These are phyloP conservation scores for Oryza australiensis DNA, from an alignment of 176 grass and related monocot species.

Conservation along the genomic window DNA sequence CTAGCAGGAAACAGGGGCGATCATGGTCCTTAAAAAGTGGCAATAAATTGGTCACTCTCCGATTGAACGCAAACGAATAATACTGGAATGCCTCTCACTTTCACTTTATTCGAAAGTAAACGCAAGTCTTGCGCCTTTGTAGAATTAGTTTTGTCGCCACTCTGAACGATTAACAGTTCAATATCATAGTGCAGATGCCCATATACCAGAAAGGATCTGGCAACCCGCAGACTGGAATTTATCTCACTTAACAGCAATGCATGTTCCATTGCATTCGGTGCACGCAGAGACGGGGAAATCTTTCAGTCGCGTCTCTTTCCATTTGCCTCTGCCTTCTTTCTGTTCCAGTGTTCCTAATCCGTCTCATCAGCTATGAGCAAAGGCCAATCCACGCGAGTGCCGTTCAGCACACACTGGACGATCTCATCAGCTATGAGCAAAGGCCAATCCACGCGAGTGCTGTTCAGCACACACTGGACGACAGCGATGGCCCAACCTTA, in stretches of 20 bases:
- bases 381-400: background rate
- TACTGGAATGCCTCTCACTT: background rate
- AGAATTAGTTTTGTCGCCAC: background rate
- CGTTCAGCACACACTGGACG: background rate
- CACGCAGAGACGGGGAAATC: background rate
- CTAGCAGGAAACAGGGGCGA: constrained; percentile 28
- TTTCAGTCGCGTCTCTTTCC: background rate
- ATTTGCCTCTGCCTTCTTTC: background rate
- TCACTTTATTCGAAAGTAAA: constrained; percentile 1
- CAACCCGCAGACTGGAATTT: background rate
- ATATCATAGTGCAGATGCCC: background rate
- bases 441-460: background rate
- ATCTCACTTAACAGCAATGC: background rate
- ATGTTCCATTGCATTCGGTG: background rate
- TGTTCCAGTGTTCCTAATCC: background rate
- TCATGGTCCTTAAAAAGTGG: background rate
- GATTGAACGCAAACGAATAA: constrained; percentile 15
- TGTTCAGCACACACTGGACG: background rate
- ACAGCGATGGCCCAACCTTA: background rate
- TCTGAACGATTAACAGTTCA: background rate
- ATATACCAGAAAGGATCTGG: background rate
- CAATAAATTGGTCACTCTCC: constrained; percentile 7
- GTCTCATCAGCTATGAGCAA: background rate
- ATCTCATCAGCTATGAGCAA: background rate
- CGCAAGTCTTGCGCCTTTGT: background rate